A percentile compares a stretch with the other conserved stretches of the same genome.
Conservation (phyloP, 176 grass and related monocot species). For the Oryza meridionalis region DNA sequence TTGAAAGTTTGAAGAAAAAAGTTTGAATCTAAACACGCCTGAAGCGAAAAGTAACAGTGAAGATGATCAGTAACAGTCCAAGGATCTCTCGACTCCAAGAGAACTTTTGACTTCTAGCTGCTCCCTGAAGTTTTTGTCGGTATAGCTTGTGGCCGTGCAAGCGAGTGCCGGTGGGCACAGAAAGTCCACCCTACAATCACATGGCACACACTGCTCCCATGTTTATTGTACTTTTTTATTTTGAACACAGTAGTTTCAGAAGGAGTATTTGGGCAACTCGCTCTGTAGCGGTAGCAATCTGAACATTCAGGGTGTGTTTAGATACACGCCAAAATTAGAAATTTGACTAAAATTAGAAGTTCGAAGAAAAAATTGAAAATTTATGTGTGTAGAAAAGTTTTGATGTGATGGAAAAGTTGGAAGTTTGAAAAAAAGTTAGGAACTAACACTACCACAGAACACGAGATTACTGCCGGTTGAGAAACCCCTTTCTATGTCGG, state of each 20-base stretch:
- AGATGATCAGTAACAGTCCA: neutral
- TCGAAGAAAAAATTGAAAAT: too few species aligned
- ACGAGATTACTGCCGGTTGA: too few species aligned
- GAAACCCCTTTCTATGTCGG: too few species aligned
- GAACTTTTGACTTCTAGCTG: neutral
- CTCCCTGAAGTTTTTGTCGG: neutral
- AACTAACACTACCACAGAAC: too few species aligned
- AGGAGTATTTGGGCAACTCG: too few species aligned
- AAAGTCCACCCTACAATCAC: neutral
- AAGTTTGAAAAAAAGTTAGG: too few species aligned
- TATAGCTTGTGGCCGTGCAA: conserved; percentile 7
- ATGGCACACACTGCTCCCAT: too few species aligned
- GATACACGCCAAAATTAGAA: too few species aligned
- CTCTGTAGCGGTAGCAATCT: neutral
- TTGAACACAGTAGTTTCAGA: neutral
- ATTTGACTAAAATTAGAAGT: too few species aligned
- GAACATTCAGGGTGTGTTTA: neutral
- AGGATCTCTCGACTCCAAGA: neutral
- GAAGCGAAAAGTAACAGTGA: neutral
- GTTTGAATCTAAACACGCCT: neutral
- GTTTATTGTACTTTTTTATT: neutral
- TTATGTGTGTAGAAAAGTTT: too few species aligned
- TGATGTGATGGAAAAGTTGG: too few species aligned
- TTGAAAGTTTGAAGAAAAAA: too few species aligned
- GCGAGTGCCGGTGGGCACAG: neutral